Conservation (phyloP, 106 monocot species). For the Acorus gramineus region DNA sequence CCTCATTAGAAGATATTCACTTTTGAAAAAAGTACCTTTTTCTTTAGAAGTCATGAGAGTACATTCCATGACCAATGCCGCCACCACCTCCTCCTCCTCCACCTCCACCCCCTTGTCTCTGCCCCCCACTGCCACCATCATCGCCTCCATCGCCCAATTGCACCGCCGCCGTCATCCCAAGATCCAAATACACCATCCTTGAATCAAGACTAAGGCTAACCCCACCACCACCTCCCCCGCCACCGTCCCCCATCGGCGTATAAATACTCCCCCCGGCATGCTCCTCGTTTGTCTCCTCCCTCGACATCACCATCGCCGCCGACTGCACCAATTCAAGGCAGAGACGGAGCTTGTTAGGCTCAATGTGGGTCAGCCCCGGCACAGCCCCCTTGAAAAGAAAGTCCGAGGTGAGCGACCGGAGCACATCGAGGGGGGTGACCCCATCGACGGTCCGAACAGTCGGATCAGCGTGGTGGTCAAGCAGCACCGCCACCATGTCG, state of each 20-base stretch:
- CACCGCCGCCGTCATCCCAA: conserved; percentile 16
- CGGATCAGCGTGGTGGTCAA: conserved; percentile 27
- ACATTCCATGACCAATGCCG: conserved; percentile 7
- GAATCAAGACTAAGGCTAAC: conserved; percentile 16
- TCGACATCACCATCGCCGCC: conserved; percentile 11
- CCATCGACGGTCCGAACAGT: conserved; percentile 18
- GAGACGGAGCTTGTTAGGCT: conserved; percentile 20
- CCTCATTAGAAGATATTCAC: neutral
- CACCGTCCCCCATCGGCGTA: neutral
- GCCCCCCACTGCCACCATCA: neutral
- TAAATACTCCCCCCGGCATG: neutral
- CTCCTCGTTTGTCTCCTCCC: conserved; percentile 3
- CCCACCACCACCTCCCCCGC: neutral
- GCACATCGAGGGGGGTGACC: conserved; percentile 22
- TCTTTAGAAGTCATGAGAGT: conserved; percentile 10
- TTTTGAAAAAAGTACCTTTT: neutral
- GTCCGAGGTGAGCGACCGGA: conserved; percentile 19
- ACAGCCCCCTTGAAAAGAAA: conserved; percentile 27
- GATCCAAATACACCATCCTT: conserved; percentile 15
- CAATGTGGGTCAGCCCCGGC: conserved; percentile 20
- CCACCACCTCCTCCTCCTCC: neutral
- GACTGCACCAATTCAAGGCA: conserved; percentile 27
- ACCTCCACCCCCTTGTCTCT: neutral
- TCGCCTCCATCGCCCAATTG: conserved; percentile 9
- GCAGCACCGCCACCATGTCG: conserved; percentile 25